Percentiles rank a stretch among this genome's conserved stretches.
Evolutionary conservation across 1,139 yeast species (phyloP).

Genomic region (Saccharomyces hybrid): DNA sequence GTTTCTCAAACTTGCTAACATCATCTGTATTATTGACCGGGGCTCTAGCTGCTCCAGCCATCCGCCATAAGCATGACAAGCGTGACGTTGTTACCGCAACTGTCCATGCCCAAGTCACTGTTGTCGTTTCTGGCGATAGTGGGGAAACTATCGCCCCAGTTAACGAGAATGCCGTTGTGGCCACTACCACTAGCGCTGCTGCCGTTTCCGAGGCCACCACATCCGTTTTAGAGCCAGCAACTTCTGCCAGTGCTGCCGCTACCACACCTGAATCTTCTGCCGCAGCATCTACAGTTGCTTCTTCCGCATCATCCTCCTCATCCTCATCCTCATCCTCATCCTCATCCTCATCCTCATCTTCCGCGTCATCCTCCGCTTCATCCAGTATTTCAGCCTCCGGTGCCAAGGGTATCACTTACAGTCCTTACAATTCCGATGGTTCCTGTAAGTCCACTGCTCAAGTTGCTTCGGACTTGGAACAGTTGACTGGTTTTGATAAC

Average conservation of each 20-base stretch:
- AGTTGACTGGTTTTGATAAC: slow-evolving; percentile 46
- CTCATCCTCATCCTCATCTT: slow-evolving; percentile 27
- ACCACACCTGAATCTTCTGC: slow-evolving; percentile 27
- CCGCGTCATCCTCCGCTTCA: slow-evolving; percentile 43
- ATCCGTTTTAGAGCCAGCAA: slow-evolving; percentile 11
- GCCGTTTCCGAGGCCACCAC: slow-evolving; percentile 6
- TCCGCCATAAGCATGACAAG: slow-evolving; percentile 42
- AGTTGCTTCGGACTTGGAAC: slow-evolving; percentile 53
- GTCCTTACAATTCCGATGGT: slow-evolving; percentile 69
- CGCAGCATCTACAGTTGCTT: slow-evolving; percentile 46
- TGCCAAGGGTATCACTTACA: slow-evolving; percentile 68
- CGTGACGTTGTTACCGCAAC: slow-evolving; percentile 40
- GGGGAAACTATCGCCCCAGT: slow-evolving; percentile 15
- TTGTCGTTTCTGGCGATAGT: slow-evolving; percentile 15
- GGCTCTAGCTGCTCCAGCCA: slow-evolving; percentile 34
- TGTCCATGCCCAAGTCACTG: slow-evolving; percentile 36
- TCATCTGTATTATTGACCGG: slow-evolving; percentile 33
- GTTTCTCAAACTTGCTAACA: slow-evolving; percentile 30
- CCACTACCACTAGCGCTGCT: slow-evolving; percentile 10
- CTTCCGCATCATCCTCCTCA: slow-evolving; percentile 40
- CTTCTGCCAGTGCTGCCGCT: slow-evolving; percentile 29
- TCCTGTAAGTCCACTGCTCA: slow-evolving; percentile 57
- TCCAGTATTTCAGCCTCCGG: slow-evolving; percentile 33
- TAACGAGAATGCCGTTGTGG: slow-evolving; percentile 1
- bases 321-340: slow-evolving; percentile 32